Evolutionary conservation across 257 asterid genomes (phyloP), one percentile per base, ranked within the genome.

Genomic region (Linaria vulgaris): DNA sequence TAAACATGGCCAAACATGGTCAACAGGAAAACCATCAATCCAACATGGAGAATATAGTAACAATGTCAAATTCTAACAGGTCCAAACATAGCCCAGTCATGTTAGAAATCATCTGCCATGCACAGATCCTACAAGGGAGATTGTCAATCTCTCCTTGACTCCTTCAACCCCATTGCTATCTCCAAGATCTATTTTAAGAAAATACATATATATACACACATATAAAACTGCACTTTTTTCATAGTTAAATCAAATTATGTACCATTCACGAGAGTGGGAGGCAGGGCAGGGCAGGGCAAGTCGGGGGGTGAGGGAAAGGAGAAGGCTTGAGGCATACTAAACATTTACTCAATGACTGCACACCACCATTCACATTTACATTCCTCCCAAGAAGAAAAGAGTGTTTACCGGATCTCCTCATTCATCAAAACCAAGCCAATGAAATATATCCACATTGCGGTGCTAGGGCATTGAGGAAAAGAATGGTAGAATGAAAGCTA

Each of bases 361-460:
- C 73, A 44, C 53, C 78, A 64, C 69, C 66, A 68, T 71, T 56
- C 46, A 61, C 83, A 74, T 70, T n/a, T 70, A 71, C 84, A 72
- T 66, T 79, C 79, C 75, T 60, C 68, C 75, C 72, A 65, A 57
- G 68, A 3, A 34, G 41, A 34, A 61, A 55, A 61, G 70, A 61
- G 37, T 69, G 34, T 66, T 65, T 69, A 69, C 59, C 43, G 45
- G n/a, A 38, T 50, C 50, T 61, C 78, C 73, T 63, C 70, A 45
- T 69, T 70, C 56, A 31, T 27, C 30, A 8, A 37, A 53, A 10
- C 8, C 13, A 23, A 37, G 61, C 69, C 34, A 53, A 64, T 73
- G 63, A 59, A 66, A 76, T 66, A 71, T 76, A 71, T 68, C 72
- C 78, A 59, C 24, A 27, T 44, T 21, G 63, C n/a, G n/a, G n/a